phyloP scores from a whole-genome alignment of 106 monocot species.

The Narthecium ossifragum region DNA sequence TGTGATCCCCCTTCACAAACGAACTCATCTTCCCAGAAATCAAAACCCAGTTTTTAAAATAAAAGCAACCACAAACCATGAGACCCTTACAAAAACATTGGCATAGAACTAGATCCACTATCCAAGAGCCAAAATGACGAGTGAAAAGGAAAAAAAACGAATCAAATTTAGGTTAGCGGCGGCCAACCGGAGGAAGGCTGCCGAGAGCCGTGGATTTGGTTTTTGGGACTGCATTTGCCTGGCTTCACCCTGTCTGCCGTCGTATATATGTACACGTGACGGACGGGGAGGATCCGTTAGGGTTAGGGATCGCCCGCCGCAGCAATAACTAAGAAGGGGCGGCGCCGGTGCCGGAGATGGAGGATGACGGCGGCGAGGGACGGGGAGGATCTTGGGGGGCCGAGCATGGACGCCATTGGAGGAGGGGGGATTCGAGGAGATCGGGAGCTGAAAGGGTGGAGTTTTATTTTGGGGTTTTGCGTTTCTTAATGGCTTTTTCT shows the following conservation, averaged over 20 bases:
- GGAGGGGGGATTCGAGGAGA: too few relatives aligned
- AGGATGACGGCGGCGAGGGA: too few relatives aligned
- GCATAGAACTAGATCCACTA: too few relatives aligned
- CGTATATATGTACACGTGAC: not conserved
- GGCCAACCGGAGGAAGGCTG: too few relatives aligned
- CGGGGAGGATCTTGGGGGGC: too few relatives aligned
- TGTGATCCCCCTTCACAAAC: too few relatives aligned
- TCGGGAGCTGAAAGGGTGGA: not conserved
- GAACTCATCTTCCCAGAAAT: not conserved
- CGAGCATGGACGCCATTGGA: not conserved
- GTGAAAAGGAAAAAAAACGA: not conserved
- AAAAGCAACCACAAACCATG: not conserved
- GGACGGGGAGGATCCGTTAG: too few relatives aligned
- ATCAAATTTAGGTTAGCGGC: not conserved
- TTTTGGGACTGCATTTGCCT: conserved; percentile 4
- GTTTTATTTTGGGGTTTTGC: not conserved
- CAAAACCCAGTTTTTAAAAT: too few relatives aligned
- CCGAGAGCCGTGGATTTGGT: too few relatives aligned
- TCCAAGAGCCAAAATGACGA: not conserved
- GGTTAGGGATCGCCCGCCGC: too few relatives aligned
- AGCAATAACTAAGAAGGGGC: too few relatives aligned
- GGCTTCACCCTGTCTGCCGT: conserved; percentile 4
- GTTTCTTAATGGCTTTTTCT: not conserved
- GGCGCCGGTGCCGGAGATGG: not conserved
- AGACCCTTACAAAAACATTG: not conserved